Evolutionary conservation across 2,329 filamentous ascomycete species (phyloP), one percentile per base, ranked within the genome.

Genomic region (Venturia effusa): DNA sequence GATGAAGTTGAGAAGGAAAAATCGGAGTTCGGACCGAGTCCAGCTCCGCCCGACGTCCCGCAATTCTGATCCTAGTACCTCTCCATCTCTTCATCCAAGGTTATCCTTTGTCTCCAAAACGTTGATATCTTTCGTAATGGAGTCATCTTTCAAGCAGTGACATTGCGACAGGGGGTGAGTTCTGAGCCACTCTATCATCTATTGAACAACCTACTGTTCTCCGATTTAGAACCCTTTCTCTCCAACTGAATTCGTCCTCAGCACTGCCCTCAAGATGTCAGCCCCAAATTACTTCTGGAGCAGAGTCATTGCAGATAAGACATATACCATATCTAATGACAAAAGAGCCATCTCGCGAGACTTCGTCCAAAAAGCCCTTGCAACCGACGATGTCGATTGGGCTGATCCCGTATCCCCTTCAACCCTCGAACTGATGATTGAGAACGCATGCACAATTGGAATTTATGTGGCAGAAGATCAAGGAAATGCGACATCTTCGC

Each of bases 391-490:
- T 24, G 68, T 74, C 67, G 72, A 69, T 66, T 75, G 72, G 73
- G 68, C 73, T 13, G 67, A 69, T 24, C 68, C 72, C 0, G 40
- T 60, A 27, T 60, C 59, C 5, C 34, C 59, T 13, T 27, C 34
- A 19, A 64, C 70, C 0, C 62, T 66, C 3, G 66, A 67, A 1
- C 67, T 66, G 3, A 69, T 74, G 69, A 67, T 75, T 61, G 68
- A 70, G 59, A 72, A 73, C 61, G 72, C 70, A 5, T 72, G 70
- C 63, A 72, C 69, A 3, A 66, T 74, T n/a, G 74, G 70, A 8
- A 55, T 75, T 8, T 73, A 72, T 43, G 32, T n/a, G 27, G 17
- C 32, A 10, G 45, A 41, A 63, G 10, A 57, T 39, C 45, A 55
- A 59, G 45, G 7, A 57, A 45, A 17, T 3, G 34, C 32, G 48